A percentile compares a stretch with the other conserved stretches of the same genome.
Evolutionary conservation across 805 yeast genomes (phyloP).

Genomic region (Teunomyces aglyptinius): DNA sequence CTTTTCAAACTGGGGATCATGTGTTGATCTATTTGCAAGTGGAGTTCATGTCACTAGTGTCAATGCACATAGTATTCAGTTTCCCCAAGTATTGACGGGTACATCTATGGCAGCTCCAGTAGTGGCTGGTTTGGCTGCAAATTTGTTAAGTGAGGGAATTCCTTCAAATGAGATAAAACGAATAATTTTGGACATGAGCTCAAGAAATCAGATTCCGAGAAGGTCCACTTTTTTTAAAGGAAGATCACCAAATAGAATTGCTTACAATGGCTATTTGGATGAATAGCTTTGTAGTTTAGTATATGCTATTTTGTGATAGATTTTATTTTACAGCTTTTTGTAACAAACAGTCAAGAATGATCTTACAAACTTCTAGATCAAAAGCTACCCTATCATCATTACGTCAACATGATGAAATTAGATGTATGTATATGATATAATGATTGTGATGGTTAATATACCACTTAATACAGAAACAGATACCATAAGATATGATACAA

Average conservation of each 20-base stretch:
- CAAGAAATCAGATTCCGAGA: constrained; percentile 47
- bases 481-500: no score
- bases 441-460: no score
- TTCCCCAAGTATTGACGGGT: constrained; percentile 52
- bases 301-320: not conserved
- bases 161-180: constrained; percentile 39
- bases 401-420: no score
- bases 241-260: constrained; percentile 62
- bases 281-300: not conserved
- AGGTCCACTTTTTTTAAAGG: constrained; percentile 45
- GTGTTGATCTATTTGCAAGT: constrained; percentile 83
- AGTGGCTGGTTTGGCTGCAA: constrained; percentile 64
- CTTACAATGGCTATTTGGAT: constrained; percentile 24
- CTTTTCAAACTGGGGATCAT: constrained; percentile 91
- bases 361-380: no score
- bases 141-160: constrained; percentile 53
- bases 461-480: no score
- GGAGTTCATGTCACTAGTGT: constrained; percentile 70
- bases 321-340: constrained; percentile 1
- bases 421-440: no score
- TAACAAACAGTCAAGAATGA: no score
- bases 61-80: constrained; percentile 27
- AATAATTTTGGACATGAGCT: constrained; percentile 44
- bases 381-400: no score
- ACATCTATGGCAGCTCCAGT: constrained; percentile 83